Base-by-base conservation (phyloP, 176 grass and related monocot genomes). In the Stipa capillata region DNA sequence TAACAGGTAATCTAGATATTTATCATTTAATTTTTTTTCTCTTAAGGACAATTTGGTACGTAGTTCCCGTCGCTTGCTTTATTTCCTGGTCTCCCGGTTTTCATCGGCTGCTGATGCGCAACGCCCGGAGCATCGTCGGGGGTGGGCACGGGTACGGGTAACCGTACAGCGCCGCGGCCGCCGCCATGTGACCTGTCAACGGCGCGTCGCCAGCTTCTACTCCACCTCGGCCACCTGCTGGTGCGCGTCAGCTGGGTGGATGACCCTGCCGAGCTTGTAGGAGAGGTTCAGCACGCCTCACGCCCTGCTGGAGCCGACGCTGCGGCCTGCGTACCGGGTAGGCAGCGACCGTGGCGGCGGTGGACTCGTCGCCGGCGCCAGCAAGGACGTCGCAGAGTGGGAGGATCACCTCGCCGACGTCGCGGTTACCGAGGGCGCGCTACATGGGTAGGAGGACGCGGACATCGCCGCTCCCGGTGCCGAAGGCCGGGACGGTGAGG, bases 391-490 rank as follows among this genome's bases (percentile, higher is more conserved):
- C 90, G 25, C 9, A 17, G 4, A 92, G 90, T n/a, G 74, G 86
- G 43, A 92, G 28, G 41, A 64, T 32, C 78, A 85, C 85, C 77
- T 85, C 85, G 20, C 90, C 85, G 52, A 92, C 78, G 78, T 88
- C 82, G 35, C 90, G 82, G 86, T 92, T 78, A 21, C 78, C 78
- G 29, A 82, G 78, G 20, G 73, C 51, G 21, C 78, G 85, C 57
- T 92, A 82, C 21, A 73, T 8, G 73, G 82, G 86, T 78, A 88
- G 86, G 43, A 88, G 78, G 1, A 92, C 73, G 73, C 57, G 78
- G 52, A 92, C 36, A 37, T 16, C 67, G 51, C 82, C 63, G 70
- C 72, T 9, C 0, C 78, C 82, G 6, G 61, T 31, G 51, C 65
- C 82, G 9, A 68, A 76, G 2, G 85, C 78, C 7, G 85, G 82